Evolutionary conservation across 371 early-diverging fungal genomes (phyloP), one percentile per base, ranked within the genome.

Genomic region (Syncephalastrum monosporum): DNA sequence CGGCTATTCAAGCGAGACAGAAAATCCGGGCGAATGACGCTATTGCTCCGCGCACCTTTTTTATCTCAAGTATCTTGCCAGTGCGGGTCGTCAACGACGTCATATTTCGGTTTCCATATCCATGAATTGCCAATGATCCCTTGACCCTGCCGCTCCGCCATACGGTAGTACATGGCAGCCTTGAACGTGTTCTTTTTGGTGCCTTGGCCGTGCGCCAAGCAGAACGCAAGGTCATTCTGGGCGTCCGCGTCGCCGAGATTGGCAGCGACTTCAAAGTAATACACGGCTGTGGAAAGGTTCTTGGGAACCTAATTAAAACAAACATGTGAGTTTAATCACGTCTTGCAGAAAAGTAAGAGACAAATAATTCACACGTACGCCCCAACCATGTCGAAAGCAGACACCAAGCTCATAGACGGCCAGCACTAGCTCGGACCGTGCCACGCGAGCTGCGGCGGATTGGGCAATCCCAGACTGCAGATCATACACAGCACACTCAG

Each of bases 321-420:
- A 25, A 33, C 14, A 51, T n/a, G 13, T 19, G 45, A 46, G 16
- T 46, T 46, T 19, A 16, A 46, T 33, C 38, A 12, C 38, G 38
- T 10, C 38, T 33, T 33, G 38, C 38, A 33, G 38, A 33, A 33
- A 33, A 33, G 0, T 2, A 33, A 33, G 8, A 33, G 12, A 2
- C 2, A 33, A 33, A 33, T 8, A 46, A 46, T 12, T 1, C 25
- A 57, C 25, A 61, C 63, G 59, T 17, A 89, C 94, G 41, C 97
- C 97, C 97, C 97, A 96, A 15, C 95, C 97, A 70, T 95, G 94
- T 25, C 89, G 84, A 73, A 92, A 96, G 61, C 71, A 69, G 15
- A 91, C 79, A 14, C 90, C 93, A 3, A 96, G 79, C 71, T 95
- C 97, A 67, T 90, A 91, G 44, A 96, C 88, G 5, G 94, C 94